phyloP scores from a whole-genome alignment of 2,329 filamentous ascomycete genomes.

The Boeremia exigua region DNA sequence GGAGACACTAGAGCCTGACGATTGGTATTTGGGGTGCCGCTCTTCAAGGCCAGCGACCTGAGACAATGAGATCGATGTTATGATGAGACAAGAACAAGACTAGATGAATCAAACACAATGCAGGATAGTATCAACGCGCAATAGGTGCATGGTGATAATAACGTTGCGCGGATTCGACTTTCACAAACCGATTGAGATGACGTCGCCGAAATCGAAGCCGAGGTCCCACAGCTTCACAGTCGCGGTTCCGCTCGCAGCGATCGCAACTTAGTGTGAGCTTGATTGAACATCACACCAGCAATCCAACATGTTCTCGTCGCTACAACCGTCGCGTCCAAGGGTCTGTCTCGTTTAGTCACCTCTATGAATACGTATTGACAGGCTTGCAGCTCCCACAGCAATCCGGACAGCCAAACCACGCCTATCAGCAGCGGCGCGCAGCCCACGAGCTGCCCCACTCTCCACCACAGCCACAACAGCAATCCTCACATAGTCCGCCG shows the following conservation, averaged over 20 bases:
- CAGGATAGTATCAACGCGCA: too few relatives aligned
- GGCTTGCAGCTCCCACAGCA: constrained; percentile 7
- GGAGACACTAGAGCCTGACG: too few relatives aligned
- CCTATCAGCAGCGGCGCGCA: constrained; percentile 36
- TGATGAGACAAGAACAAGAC: too few relatives aligned
- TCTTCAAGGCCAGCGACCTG: too few relatives aligned
- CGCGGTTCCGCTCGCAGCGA: constrained; percentile 13
- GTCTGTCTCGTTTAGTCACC: constrained; percentile 20
- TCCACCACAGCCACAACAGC: constrained; percentile 1
- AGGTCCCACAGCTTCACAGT: constrained; percentile 9
- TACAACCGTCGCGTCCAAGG: constrained; percentile 51
- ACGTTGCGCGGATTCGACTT: neutral
- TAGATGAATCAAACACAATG: too few relatives aligned
- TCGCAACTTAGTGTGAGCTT: constrained; percentile 5
- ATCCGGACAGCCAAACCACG: constrained; percentile 33
- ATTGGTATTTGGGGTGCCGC: too few relatives aligned
- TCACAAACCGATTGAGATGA: neutral
- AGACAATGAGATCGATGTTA: too few relatives aligned
- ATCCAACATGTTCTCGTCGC: constrained; percentile 45
- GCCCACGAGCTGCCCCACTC: constrained; percentile 24
- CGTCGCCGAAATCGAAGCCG: constrained; percentile 9
- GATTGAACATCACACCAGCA: constrained; percentile 15
- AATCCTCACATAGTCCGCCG: neutral
- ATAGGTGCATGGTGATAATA: neutral
- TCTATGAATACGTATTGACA: constrained; percentile 16